A percentile compares a stretch with the other conserved stretches of the same genome.
Conservation (phyloP, 805 yeast species). For the Myxozyma sirexii region DNA sequence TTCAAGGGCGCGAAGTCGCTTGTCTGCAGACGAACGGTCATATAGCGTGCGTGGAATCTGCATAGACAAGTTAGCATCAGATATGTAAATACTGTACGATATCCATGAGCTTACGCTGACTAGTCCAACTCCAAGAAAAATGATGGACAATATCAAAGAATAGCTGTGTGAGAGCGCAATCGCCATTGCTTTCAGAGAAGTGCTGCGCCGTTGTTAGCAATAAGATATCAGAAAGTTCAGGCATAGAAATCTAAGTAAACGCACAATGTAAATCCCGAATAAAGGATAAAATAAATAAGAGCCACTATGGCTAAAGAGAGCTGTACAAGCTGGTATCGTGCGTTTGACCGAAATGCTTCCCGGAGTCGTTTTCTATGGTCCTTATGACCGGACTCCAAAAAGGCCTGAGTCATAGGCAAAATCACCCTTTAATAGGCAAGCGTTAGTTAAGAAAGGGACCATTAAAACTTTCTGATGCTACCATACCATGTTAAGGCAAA, state of each 20-base stretch:
- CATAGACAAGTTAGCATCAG: too few relatives aligned
- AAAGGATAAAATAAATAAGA: slow-evolving; percentile 59
- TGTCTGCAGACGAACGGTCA: slow-evolving; percentile 44
- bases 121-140: slow-evolving; percentile 85
- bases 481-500: slow-evolving; percentile 72
- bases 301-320: slow-evolving; percentile 57
- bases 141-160: slow-evolving; percentile 69
- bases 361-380: slow-evolving; percentile 50
- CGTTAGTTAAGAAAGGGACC: too few relatives aligned
- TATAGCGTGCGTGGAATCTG: slow-evolving; percentile 57
- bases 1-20: slow-evolving; percentile 49
- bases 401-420: slow-evolving; percentile 73
- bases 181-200: slow-evolving; percentile 63
- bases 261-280: slow-evolving; percentile 55
- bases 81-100: too few relatives aligned
- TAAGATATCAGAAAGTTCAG: not conserved
- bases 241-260: not conserved
- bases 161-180: slow-evolving; percentile 79
- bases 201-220: slow-evolving; percentile 18
- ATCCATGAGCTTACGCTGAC: slow-evolving; percentile 45
- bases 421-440: slow-evolving; percentile 42
- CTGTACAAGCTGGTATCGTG: slow-evolving; percentile 63
- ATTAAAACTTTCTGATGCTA: too few relatives aligned
- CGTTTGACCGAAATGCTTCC: slow-evolving; percentile 60
- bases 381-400: slow-evolving; percentile 69